phyloP scores from a whole-genome alignment of 169 alveolate genomes.

The Blepharisma undulans region DNA sequence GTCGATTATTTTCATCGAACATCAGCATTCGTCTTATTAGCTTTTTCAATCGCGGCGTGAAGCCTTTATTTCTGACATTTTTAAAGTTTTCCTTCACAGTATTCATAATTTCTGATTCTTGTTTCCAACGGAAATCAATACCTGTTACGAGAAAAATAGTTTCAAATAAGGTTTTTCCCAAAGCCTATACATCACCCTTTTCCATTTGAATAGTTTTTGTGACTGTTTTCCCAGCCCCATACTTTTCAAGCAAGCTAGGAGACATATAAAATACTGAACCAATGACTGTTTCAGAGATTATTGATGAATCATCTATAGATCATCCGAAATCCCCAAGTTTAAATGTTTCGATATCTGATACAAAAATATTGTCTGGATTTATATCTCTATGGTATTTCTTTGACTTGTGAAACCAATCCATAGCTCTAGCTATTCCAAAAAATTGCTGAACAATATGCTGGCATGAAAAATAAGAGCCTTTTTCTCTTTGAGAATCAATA shows the following conservation, averaged over 20 bases:
- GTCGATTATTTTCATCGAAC: neutral
- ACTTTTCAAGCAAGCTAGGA: neutral
- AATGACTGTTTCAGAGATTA: neutral
- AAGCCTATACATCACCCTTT: neutral
- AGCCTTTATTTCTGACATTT: neutral
- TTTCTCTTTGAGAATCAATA: neutral
- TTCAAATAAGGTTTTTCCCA: neutral
- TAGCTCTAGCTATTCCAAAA: neutral
- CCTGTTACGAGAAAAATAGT: neutral
- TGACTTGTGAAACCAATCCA: constrained; percentile 62
- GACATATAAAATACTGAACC: neutral
- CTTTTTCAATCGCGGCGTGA: neutral
- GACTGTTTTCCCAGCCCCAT: neutral
- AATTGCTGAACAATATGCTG: neutral
- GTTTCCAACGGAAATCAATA: neutral
- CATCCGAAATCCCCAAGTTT: constrained; percentile 69
- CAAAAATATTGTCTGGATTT: constrained; percentile 65
- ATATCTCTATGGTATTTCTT: constrained; percentile 72
- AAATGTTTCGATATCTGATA: constrained; percentile 51
- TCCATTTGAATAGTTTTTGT: neutral
- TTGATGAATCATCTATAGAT: constrained; percentile 30
- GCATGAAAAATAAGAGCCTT: neutral
- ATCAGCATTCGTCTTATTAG: neutral
- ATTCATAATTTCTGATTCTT: neutral
- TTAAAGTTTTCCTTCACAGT: neutral